phyloP scores from a whole-genome alignment of 163 green algal species.

The Smithsoniella earleae region DNA sequence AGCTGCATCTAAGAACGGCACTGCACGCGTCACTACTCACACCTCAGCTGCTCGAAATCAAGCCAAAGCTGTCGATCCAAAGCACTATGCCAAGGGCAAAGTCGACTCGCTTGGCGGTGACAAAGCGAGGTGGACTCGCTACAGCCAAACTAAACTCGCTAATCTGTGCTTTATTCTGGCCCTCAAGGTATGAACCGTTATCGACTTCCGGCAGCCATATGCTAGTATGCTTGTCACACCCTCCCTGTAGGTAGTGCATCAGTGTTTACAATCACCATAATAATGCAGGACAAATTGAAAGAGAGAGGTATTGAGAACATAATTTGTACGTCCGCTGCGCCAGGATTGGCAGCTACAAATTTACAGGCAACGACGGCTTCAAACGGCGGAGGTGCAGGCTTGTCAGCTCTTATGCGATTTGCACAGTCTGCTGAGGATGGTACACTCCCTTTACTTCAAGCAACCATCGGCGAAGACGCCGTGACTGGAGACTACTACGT shows the following conservation, averaged over 20 bases:
- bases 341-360: not conserved
- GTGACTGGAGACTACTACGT: not conserved
- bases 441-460: not conserved
- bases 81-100: not conserved
- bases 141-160: constrained; percentile 3
- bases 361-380: not conserved
- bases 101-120: constrained; percentile 1
- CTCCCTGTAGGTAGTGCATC: not conserved
- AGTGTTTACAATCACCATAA: too few relatives aligned
- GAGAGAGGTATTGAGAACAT: constrained; percentile 4
- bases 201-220: not conserved
- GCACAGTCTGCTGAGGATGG: constrained; percentile 17
- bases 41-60: not conserved
- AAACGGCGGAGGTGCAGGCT: not conserved
- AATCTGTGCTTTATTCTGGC: not conserved
- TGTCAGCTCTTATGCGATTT: not conserved
- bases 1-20: not conserved
- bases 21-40: not conserved
- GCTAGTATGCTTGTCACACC: too few relatives aligned
- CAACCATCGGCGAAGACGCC: not conserved
- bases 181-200: not conserved
- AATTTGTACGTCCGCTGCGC: not conserved
- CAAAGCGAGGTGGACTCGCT: not conserved
- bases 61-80: not conserved
- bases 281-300: constrained; percentile 2